Conservation (phyloP, 2,329 filamentous ascomycete genomes). For the Camillea tinctor region DNA sequence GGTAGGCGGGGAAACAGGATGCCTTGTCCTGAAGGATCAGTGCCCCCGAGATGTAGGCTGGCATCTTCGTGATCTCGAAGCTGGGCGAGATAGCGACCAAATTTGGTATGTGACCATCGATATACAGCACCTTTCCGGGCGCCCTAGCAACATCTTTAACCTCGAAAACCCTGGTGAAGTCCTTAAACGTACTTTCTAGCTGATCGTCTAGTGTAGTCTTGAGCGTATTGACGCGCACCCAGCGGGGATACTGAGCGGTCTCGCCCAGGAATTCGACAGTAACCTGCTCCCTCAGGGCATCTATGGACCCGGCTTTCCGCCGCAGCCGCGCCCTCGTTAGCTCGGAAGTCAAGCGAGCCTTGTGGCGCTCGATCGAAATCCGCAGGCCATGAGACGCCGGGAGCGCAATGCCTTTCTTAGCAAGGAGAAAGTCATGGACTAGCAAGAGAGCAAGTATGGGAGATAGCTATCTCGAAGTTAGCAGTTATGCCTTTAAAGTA, state of each 20-base stretch:
- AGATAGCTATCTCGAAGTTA: conserved; percentile 59
- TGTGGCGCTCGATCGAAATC: conserved; percentile 74
- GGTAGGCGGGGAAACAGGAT: conserved; percentile 91
- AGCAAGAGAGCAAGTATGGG: conserved; percentile 79
- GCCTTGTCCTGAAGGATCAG: conserved; percentile 96
- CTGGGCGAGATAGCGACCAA: conserved; percentile 75
- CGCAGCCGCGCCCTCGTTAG: conserved; percentile 77
- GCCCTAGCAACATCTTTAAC: conserved; percentile 55
- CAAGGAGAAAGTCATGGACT: conserved; percentile 79
- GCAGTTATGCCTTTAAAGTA: conserved; percentile 32
- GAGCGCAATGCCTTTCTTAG: conserved; percentile 79
- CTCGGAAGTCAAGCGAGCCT: conserved; percentile 75
- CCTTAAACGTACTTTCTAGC: conserved; percentile 70
- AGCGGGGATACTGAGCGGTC: conserved; percentile 68
- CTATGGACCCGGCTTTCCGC: conserved; percentile 66
- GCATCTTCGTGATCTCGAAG: conserved; percentile 68
- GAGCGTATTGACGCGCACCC: conserved; percentile 84
- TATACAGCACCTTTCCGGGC: conserved; percentile 53
- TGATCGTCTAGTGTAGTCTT: conserved; percentile 70
- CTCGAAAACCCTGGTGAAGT: conserved; percentile 55
- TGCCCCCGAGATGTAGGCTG: conserved; percentile 71
- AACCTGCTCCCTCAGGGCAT: conserved; percentile 61
- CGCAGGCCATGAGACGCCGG: conserved; percentile 77
- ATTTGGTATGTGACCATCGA: conserved; percentile 82
- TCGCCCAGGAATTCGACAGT: conserved; percentile 51